phyloP scores from a whole-genome alignment of 345 rosid genomes.

The Luvunga scandens region DNA sequence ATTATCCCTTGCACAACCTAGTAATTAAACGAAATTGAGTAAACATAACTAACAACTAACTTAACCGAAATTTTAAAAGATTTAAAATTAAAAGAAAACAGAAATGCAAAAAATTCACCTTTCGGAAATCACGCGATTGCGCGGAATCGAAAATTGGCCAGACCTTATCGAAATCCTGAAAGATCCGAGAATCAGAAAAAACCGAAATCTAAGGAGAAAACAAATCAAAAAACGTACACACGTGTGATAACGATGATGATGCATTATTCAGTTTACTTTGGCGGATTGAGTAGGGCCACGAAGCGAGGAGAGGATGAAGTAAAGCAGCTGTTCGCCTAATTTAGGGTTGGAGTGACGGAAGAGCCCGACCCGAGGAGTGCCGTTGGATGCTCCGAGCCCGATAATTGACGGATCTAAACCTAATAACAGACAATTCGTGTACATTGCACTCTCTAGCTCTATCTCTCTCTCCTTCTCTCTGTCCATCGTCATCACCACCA shows the following conservation, averaged over 20 bases:
- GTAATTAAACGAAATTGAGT: neutral
- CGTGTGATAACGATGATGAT: neutral
- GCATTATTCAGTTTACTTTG: conserved; percentile 45
- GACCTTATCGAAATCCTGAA: conserved; percentile 95
- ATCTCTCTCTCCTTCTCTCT: conserved; percentile 99
- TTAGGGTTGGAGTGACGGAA: conserved; percentile 99
- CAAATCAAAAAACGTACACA: neutral
- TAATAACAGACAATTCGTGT: conserved; percentile 89
- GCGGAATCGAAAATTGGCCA: conserved; percentile 99
- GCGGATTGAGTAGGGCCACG: conserved; percentile 97
- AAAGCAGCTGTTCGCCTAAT: conserved; percentile 97
- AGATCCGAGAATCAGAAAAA: conserved; percentile 37
- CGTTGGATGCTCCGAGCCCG: conserved; percentile 83
- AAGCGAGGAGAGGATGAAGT: conserved; percentile 96
- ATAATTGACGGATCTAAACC: conserved; percentile 93
- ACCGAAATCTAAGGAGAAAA: neutral
- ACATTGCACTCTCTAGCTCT: conserved; percentile 99
- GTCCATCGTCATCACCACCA: conserved; percentile 86
- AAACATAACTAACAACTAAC: conserved; percentile 12
- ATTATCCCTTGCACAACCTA: conserved; percentile 99
- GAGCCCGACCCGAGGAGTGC: conserved; percentile 79
- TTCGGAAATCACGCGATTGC: conserved; percentile 95
- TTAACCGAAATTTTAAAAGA: neutral
- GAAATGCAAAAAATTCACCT: conserved; percentile 43
- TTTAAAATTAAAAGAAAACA: conserved; percentile 1